These are phyloP conservation scores for Exophiala spinifera DNA, from an alignment of 2,329 filamentous ascomycete species.

Conservation along the genomic window DNA sequence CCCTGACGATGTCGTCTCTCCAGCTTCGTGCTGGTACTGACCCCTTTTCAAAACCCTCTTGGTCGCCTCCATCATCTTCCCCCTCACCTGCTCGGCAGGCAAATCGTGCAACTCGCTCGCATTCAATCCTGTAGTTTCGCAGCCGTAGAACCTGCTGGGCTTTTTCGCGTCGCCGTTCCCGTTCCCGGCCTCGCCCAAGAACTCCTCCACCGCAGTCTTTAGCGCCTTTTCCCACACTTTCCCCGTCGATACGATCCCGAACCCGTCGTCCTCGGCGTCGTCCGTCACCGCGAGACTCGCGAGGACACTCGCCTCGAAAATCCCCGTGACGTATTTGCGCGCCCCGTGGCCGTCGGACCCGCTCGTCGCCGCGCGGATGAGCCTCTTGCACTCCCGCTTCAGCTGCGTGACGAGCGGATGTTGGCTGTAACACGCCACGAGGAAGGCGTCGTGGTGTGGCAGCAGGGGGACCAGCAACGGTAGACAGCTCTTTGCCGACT, in stretches of 20 bases:
- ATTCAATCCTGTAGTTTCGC: conserved; percentile 75
- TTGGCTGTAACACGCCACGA: conserved; percentile 84
- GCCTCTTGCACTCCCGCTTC: conserved; percentile 40
- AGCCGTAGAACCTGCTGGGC: conserved; percentile 67
- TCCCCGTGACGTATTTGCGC: conserved; percentile 66
- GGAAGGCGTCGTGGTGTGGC: conserved; percentile 63
- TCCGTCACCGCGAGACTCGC: conserved; percentile 57
- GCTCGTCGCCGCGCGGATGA: conserved; percentile 8
- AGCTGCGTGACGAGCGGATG: conserved; percentile 71
- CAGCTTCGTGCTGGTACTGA: conserved; percentile 16
- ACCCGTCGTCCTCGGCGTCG: conserved; percentile 40
- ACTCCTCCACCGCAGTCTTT: conserved; percentile 59
- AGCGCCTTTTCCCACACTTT: conserved; percentile 77
- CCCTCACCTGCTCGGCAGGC: conserved; percentile 60
- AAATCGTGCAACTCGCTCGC: conserved; percentile 75
- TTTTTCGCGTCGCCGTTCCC: conserved; percentile 25
- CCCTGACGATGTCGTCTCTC: background rate
- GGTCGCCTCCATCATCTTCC: conserved; percentile 67
- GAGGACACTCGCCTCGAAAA: conserved; percentile 80
- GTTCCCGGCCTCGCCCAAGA: conserved; percentile 51
- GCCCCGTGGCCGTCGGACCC: conserved; percentile 16
- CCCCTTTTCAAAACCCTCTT: conserved; percentile 55
- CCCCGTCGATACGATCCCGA: conserved; percentile 88
- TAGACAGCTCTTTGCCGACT: conserved; percentile 62
- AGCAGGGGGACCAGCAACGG: conserved; percentile 48